Evolutionary conservation across 2,329 filamentous ascomycete genomes (phyloP), one percentile per base, ranked within the genome.

Genomic region (Claviceps humidiphila): DNA sequence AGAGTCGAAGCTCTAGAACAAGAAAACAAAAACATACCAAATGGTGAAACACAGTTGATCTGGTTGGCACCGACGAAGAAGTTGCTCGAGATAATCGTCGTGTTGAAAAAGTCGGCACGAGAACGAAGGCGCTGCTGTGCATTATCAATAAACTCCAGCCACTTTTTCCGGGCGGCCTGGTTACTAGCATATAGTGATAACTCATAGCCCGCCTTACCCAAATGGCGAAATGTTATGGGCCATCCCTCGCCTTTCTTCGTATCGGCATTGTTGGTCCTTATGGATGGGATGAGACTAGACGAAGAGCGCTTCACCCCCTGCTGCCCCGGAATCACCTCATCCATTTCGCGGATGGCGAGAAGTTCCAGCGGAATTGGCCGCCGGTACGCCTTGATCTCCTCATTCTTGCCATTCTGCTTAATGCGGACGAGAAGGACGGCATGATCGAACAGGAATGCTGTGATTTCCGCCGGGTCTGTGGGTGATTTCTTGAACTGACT

Each of bases 141-240:
- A 49, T 82, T 78, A 62, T 95, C 89, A 60, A 98, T 96, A 63
- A 88, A 84, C 70, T 98, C 90, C 65, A 98, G 89, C 85, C 93
- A 98, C 69, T 97, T 98, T 66, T 91, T 88, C 54, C 93, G 80
- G 26, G 89, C 87, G 8, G 88, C 85, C 59, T 88, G 84, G 54
- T 88, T 94, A 9, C 85, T 82, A 47, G 89, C 91, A 67, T 85
- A 97, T 4, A 98, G 76, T 3, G 90, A 93, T 61, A 89, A 74
- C 65, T 96, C 91, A 64, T 96, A 98, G 37, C 91, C 93, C 51
- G 89, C 90, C 69, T 95, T 96, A 48, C 93, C 93, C 54, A 98
- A 77, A 74, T 96, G 89, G 59, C 87, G 84, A 75, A 98, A 98
- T 2, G 91, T 97, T 55, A 98, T 94, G 0, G 93, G 93, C 71